Conservation (phyloP, 116 monocot genomes). For the Trichopus zeylanicus region DNA sequence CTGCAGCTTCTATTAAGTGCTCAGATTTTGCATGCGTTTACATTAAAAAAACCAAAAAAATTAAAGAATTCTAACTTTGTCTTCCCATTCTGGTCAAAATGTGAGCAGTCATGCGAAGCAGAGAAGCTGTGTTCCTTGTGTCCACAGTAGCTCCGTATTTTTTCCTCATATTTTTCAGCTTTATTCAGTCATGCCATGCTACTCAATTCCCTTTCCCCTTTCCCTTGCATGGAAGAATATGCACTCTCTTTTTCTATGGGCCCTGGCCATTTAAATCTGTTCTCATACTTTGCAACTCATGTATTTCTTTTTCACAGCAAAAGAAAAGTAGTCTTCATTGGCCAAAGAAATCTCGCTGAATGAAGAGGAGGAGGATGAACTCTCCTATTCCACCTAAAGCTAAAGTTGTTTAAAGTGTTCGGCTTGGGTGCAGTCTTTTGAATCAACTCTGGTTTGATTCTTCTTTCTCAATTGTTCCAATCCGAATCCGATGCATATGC, state of each 20-base stretch:
- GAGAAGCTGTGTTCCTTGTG: too few species aligned
- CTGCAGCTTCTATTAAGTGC: too few species aligned
- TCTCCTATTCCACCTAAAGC: neutral
- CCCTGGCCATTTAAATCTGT: neutral
- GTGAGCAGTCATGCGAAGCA: too few species aligned
- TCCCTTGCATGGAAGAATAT: neutral
- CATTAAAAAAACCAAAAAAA: too few species aligned
- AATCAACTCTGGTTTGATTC: neutral
- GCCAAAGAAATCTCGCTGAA: neutral
- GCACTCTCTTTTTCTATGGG: neutral
- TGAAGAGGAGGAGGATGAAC: neutral
- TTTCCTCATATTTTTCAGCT: too few species aligned
- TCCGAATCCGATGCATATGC: constrained; percentile 1
- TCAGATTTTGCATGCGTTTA: too few species aligned
- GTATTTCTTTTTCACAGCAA: neutral
- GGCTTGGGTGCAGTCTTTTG: neutral
- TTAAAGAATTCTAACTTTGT: too few species aligned
- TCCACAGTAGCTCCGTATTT: too few species aligned
- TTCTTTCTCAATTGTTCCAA: neutral
- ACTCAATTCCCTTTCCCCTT: too few species aligned
- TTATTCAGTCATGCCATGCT: too few species aligned
- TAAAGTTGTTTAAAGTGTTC: neutral
- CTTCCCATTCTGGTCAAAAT: too few species aligned
- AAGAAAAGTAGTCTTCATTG: constrained; percentile 5
- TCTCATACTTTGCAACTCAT: too few species aligned